Conservation (phyloP, 805 yeast genomes). For the Tetrapisispora nanseiensis region DNA sequence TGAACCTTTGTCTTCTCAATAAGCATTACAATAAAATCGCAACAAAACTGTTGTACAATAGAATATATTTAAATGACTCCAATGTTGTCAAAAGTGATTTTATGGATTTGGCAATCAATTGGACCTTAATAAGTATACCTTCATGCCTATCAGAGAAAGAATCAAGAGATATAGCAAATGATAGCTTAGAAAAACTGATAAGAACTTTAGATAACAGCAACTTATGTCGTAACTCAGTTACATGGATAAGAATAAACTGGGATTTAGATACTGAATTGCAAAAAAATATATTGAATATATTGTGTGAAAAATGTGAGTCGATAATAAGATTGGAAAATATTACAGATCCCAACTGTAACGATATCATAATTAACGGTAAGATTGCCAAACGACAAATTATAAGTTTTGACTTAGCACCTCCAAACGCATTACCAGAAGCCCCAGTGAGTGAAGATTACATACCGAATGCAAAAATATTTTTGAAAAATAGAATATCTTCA, state of each 20-base stretch:
- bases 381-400: slow-evolving; percentile 19
- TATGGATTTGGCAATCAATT: slow-evolving; percentile 31
- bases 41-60: slow-evolving; percentile 27
- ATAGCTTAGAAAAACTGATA: slow-evolving; percentile 21
- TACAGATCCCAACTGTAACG: slow-evolving; percentile 32
- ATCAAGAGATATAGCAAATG: slow-evolving; percentile 26
- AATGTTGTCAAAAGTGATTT: slow-evolving; percentile 31
- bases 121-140: slow-evolving; percentile 30
- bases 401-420: slow-evolving; percentile 33
- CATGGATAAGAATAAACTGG: slow-evolving; percentile 36
- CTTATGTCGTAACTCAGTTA: slow-evolving; percentile 21
- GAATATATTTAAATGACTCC: slow-evolving; percentile 34
- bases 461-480: slow-evolving; percentile 23
- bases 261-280: slow-evolving; percentile 30
- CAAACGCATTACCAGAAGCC: slow-evolving; percentile 28
- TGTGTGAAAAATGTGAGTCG: slow-evolving; percentile 25
- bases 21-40: slow-evolving; percentile 26
- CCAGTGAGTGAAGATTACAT: slow-evolving; percentile 24
- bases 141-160: slow-evolving; percentile 19
- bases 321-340: slow-evolving; percentile 32
- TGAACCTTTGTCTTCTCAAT: slow-evolving; percentile 20
- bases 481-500: slow-evolving; percentile 24
- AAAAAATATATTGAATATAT: slow-evolving; percentile 19
- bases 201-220: slow-evolving; percentile 19
- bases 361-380: slow-evolving; percentile 25